Evolutionary conservation across 345 rosid species (phyloP).

Genomic region (Arabidopsis suecica): DNA sequence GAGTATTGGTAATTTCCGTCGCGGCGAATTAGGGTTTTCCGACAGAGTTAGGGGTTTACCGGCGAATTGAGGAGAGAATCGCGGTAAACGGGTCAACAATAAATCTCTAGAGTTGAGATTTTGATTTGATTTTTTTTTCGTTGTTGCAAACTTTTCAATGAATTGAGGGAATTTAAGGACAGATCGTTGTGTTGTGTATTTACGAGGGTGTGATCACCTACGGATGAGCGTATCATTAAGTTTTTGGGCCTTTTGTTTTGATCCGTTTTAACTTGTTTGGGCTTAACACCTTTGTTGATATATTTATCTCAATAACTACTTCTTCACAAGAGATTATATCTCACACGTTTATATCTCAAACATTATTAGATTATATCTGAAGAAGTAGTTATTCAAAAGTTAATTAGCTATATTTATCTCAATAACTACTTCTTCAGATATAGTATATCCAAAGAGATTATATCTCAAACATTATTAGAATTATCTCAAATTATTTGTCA

Average conservation of each 20-base stretch:
- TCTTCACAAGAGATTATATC: no score
- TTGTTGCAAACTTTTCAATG: background rate
- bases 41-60: conserved; percentile 26
- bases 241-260: conserved; percentile 22
- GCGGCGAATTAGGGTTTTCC: conserved; percentile 20
- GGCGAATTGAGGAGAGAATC: conserved; percentile 18
- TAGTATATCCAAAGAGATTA: no score
- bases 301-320: no score
- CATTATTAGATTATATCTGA: no score
- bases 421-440: no score
- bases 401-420: no score
- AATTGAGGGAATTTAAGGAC: background rate
- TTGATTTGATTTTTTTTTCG: conserved; percentile 7
- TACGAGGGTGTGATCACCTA: conserved; percentile 7
- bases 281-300: background rate
- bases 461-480: no score
- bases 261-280: conserved; percentile 7
- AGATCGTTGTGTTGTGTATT: conserved; percentile 17
- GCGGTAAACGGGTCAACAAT: conserved; percentile 36
- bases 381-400: no score
- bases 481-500: no score
- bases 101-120: conserved; percentile 31
- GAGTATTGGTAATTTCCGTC: background rate
- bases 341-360: no score
- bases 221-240: background rate